Evolutionary conservation across 2,329 filamentous ascomycete species (phyloP), one percentile per base, ranked within the genome.

Genomic region (Pleurostoma richardsiae): DNA sequence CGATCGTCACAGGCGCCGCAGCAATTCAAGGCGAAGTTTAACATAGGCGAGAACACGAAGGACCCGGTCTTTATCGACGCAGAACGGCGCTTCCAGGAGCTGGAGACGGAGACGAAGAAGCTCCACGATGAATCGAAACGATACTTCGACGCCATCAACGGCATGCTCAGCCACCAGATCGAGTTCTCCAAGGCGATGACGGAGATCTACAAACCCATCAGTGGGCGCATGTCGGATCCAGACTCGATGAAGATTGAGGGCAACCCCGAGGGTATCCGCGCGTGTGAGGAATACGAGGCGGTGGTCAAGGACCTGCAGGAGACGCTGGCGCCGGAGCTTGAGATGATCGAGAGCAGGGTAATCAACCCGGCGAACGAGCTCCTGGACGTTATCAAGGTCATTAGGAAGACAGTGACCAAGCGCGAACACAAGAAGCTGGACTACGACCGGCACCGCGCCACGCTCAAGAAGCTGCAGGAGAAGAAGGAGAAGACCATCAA

Each of bases 161-260:
- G 87, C 76, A 99, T 99, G 94, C 80, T 99, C 60, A 82, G 76
- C 63, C 91, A 97, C 71, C 94, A 99, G 73, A 97, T 99, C 69
- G 92, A 95, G 65, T 99, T 99, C 73, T 96, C 92, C 58, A 83
- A 96, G 71, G 89, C 91, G 55, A 92, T 96, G 74, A 86, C 87
- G 54, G 94, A 99, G 68, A 86, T 99, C 60, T 99, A 99, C 77
- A 95, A 95, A 66, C 94, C 94, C 56, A 99, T 99, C 59, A 96
- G 92, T 46, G 94, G 94, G 46, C 87, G 94, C 62, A 80, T 95
- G 68, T 97, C 92, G 41, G 94, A 99, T 67, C 94, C 94, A 7
- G 86, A 91, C 59, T 88, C 88, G 6, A 79, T 89, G 54, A 79
- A 86, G 46, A 75, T 85, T 40, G 86, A 95, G 67, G 90, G 90